Evolutionary conservation across 1,139 yeast species (phyloP), one percentile per base, ranked within the genome.

Genomic region (Kurtzmaniella quercitrusa): DNA sequence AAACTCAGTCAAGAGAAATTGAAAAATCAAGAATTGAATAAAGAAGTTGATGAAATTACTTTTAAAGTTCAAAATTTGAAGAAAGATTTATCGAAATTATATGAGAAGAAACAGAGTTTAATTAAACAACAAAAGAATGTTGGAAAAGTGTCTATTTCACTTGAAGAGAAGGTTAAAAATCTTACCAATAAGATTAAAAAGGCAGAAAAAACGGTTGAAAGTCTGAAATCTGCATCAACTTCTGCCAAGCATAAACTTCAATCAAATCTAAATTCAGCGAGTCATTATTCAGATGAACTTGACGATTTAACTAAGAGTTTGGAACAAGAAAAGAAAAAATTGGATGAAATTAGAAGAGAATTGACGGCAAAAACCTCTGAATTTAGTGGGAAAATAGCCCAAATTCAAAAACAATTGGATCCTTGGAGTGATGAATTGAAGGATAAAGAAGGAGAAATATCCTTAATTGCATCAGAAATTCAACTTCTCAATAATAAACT

Each of bases 391-490:
- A 74, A 85, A 55, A 82, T 89, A 43, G 88, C 82, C 52, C 53
- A 57, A 6, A 65, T 82, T 36, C 94, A 88, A 55, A 73, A 72
- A 9, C 71, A 82, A 49, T 65, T 90, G 8, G 93, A 87, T 49
- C 98, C 98, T 0, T 90, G 95, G 94, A 81, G 80, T 48, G 82
- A 77, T 31, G 77, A 81, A 51, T 68, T 90, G 34, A 82, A 80
- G 47, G 75, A 76, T 21, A 85, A 84, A 46, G 82, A 81, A 48
- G 79, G 88, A 23, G 80, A 81, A 38, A 77, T 87, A 9, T 78
- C 81, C 42, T 74, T 88, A 34, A 78, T 83, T 1, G 73, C 78
- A 44, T 80, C 91, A 8, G 82, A 84, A 47, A 74, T 87, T 15
- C 80, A 80, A 37, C 73, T 89, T 62, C 59, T 86, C 12, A 62